Evolutionary conservation across 2,329 filamentous ascomycete species (phyloP).

Genomic region (Juglanconis juglandina): DNA sequence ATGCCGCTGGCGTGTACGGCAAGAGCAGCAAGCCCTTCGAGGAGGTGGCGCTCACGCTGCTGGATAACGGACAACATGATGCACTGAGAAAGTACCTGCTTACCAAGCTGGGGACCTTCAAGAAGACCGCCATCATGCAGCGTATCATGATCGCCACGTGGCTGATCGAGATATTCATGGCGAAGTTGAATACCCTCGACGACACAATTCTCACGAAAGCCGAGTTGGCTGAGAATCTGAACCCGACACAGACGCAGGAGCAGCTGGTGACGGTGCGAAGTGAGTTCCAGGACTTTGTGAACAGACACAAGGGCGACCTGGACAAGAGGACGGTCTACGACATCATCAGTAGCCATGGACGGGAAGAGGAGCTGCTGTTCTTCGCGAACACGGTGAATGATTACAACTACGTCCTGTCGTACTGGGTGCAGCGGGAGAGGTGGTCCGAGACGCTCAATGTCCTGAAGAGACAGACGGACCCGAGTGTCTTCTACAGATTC

Average conservation of each 20-base stretch:
- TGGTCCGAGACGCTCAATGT: slow-evolving; percentile 86
- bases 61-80: slow-evolving; percentile 86
- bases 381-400: slow-evolving; percentile 88
- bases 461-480: slow-evolving; percentile 86
- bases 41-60: slow-evolving; percentile 86
- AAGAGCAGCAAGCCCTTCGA: slow-evolving; percentile 97
- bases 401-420: slow-evolving; percentile 90
- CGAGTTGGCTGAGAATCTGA: slow-evolving; percentile 70
- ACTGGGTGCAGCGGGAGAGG: slow-evolving; percentile 94
- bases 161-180: slow-evolving; percentile 96
- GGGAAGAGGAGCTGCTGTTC: slow-evolving; percentile 87
- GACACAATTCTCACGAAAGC: slow-evolving; percentile 89
- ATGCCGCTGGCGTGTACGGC: slow-evolving; percentile 87
- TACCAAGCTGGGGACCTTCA: slow-evolving; percentile 77
- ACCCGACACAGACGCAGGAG: slow-evolving; percentile 66
- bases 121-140: slow-evolving; percentile 85
- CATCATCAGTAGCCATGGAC: slow-evolving; percentile 89
- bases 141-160: slow-evolving; percentile 92
- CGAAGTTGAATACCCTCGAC: slow-evolving; percentile 89
- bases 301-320: slow-evolving; percentile 79
- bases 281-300: slow-evolving; percentile 87
- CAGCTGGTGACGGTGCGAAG: slow-evolving; percentile 67
- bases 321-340: slow-evolving; percentile 93
- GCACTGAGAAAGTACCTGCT: slow-evolving; percentile 85
- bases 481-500: slow-evolving; percentile 93